Conservation (phyloP, 2,329 filamentous ascomycete species). For the Aureobasidium sp. region DNA sequence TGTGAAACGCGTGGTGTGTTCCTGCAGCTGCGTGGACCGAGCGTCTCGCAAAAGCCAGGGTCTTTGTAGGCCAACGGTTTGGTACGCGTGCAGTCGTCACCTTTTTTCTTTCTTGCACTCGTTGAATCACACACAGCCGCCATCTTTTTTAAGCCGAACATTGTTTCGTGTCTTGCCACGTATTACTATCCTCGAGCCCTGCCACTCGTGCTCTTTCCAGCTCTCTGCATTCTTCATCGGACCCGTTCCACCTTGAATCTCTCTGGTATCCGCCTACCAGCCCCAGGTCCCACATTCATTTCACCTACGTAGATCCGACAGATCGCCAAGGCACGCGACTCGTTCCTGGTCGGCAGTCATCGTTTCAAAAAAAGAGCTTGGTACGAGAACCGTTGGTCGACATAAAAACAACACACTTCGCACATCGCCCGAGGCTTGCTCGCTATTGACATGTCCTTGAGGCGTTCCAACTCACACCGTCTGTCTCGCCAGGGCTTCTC, state of each 20-base stretch:
- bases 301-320: not conserved
- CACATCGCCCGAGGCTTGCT: not conserved
- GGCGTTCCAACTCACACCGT: slow-evolving; percentile 10
- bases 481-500: slow-evolving; percentile 28
- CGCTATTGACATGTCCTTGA: slow-evolving; percentile 10
- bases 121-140: not conserved
- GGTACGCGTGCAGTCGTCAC: not conserved
- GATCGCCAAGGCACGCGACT: slow-evolving; percentile 14
- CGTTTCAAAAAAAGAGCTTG: slow-evolving; percentile 1
- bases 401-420: not conserved
- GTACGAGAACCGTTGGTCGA: not conserved
- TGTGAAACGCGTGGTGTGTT: not conserved
- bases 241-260: not conserved
- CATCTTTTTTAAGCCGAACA: not conserved
- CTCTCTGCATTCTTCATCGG: not conserved
- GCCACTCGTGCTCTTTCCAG: not conserved
- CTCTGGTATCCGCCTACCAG: not conserved
- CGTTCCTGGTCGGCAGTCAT: not conserved
- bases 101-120: not conserved
- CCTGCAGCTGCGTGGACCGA: not conserved
- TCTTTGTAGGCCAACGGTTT: not conserved
- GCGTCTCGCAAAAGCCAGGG: not conserved
- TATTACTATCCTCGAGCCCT: not conserved
- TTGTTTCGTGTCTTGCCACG: not conserved
- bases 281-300: slow-evolving; percentile 13